Base-by-base conservation (phyloP, 2,329 filamentous ascomycete species). In the Trichoderma lentiforme region DNA sequence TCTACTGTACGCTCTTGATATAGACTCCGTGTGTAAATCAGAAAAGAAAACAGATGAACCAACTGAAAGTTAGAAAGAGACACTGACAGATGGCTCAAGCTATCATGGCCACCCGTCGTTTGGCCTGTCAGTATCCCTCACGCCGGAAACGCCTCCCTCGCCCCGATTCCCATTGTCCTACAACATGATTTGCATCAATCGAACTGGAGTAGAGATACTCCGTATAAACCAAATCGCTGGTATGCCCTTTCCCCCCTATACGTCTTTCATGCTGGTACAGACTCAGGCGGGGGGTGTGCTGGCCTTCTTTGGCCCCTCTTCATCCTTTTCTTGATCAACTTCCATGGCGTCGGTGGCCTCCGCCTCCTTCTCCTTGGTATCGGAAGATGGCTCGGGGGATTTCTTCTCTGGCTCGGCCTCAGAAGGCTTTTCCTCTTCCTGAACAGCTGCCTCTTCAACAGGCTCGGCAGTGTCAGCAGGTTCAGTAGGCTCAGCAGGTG, bases 291-390 rank as follows among this genome's bases (percentile, higher is more conserved):
- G 62, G 7, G 70, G 56, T 39, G 69, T 47, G 62, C 72, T 73
- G n/a, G 70, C 51, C 64, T 73, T 70, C 53, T 72, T 69, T 2
- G 51, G 67, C 76, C 78, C 73, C 71, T 75, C 73, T 76, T 76
- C 81, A 12, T 73, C 73, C 60, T 81, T 78, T 26, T 77, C 76
- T 32, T 75, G 68, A 26, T 81, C 81, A 32, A 81, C 75, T n/a
- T 81, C 80, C 79, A 81, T 81, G 32, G 77, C 77, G 43, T 82
- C 81, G 26, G 66, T 62, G 24, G 72, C 8, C 34, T 60, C 63
- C 9, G 32, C 63, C 0, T 71, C 73, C 32, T 62, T 72, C 39
- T 73, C 72, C 28, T 74, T 74, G 3, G 63, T 63, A 12, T 74
- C 74, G 14, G 74, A 60, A 9, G 75, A 65, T 11, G 75, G 64